phyloP scores from a whole-genome alignment of 345 rosid species.

The Salix suchowensis region DNA sequence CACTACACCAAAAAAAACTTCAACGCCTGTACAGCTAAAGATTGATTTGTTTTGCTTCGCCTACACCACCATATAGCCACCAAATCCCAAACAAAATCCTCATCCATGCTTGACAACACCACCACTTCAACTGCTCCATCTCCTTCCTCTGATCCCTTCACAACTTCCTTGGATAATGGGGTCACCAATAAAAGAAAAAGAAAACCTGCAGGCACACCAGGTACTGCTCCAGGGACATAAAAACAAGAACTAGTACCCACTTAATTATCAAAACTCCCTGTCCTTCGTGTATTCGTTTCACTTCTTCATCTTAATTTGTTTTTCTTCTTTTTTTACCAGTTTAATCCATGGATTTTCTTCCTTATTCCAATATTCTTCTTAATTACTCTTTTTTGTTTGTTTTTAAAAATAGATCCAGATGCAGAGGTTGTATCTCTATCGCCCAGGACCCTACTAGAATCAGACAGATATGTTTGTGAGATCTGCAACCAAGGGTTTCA shows the following conservation, averaged over 20 bases:
- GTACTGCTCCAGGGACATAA: constrained; percentile 20
- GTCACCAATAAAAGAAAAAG: constrained; percentile 61
- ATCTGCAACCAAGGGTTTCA: constrained; percentile 91
- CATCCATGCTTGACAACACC: constrained; percentile 41
- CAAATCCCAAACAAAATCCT: background rate
- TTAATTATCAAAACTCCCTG: background rate
- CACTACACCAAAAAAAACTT: constrained; percentile 33
- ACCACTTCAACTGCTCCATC: constrained; percentile 29
- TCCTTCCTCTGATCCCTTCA: constrained; percentile 49
- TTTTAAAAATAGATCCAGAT: constrained; percentile 56
- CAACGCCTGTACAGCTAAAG: background rate
- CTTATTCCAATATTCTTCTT: background rate
- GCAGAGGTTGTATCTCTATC: constrained; percentile 83
- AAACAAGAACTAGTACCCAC: background rate
- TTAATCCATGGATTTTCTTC: background rate
- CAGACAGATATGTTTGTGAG: constrained; percentile 80
- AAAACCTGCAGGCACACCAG: constrained; percentile 91
- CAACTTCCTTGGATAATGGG: constrained; percentile 51
- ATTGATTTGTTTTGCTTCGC: constrained; percentile 10
- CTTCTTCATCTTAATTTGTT: background rate
- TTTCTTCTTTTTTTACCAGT: background rate
- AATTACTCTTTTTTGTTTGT: background rate
- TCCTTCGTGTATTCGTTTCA: background rate
- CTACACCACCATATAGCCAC: constrained; percentile 13
- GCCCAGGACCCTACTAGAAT: constrained; percentile 66